Evolutionary conservation across 257 asterid species (phyloP).

Genomic region (Scutellaria baicalensis): DNA sequence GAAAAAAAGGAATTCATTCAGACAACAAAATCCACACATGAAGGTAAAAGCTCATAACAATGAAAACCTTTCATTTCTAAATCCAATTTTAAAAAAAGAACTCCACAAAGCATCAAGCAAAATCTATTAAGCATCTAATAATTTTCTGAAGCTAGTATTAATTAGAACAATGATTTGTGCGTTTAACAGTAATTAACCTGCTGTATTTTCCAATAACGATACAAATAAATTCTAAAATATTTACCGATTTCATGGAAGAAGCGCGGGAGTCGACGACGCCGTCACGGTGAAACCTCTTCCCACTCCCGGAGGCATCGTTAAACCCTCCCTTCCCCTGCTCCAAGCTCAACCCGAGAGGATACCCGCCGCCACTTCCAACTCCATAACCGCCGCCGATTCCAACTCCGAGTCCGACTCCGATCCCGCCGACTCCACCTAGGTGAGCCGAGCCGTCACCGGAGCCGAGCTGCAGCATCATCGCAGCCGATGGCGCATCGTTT

Average conservation of each 20-base stretch:
- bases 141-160: too few species aligned
- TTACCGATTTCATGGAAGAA: conserved; percentile 57
- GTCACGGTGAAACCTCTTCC: conserved; percentile 59
- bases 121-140: neutral
- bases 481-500: conserved; percentile 31
- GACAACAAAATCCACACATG: neutral
- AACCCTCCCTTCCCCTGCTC: conserved; percentile 74
- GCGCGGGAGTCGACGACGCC: conserved; percentile 55
- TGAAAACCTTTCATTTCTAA: neutral
- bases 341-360: conserved; percentile 82
- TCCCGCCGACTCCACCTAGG: conserved; percentile 44
- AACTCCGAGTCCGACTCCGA: conserved; percentile 34
- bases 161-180: too few species aligned
- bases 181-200: neutral
- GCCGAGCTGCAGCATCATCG: conserved; percentile 59
- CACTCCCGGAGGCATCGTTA: conserved; percentile 53
- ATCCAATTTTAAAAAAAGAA: neutral
- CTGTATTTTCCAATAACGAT: neutral
- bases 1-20: neutral
- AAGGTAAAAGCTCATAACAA: neutral
- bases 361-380: conserved; percentile 32
- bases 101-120: neutral
- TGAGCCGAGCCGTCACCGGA: conserved; percentile 53
- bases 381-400: conserved; percentile 30
- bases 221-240: neutral